phyloP scores from a whole-genome alignment of 2,329 filamentous ascomycete genomes.

The Pseudogymnoascus sp. region DNA sequence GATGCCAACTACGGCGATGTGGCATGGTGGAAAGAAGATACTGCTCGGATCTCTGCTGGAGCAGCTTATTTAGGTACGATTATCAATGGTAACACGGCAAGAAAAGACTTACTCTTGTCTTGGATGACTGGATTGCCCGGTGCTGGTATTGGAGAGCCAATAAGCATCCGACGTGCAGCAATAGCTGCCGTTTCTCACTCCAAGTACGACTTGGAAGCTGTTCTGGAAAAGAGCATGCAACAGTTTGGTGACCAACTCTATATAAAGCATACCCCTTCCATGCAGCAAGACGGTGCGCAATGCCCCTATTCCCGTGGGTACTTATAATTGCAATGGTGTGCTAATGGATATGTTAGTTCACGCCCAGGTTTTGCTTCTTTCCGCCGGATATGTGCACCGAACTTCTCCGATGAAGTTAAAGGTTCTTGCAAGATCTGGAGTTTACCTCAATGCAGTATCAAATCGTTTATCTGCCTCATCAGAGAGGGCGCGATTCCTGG shows the following conservation, averaged over 20 bases:
- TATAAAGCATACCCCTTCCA: slow-evolving; percentile 73
- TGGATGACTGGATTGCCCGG: slow-evolving; percentile 61
- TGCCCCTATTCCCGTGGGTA: background rate
- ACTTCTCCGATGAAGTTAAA: slow-evolving; percentile 57
- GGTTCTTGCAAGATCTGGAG: slow-evolving; percentile 60
- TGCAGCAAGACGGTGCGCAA: slow-evolving; percentile 74
- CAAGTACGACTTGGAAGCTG: slow-evolving; percentile 42
- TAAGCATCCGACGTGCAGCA: slow-evolving; percentile 60
- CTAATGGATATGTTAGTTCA: slow-evolving; percentile 50
- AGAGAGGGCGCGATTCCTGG: slow-evolving; percentile 67
- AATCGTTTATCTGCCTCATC: slow-evolving; percentile 77
- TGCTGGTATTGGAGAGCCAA: slow-evolving; percentile 54
- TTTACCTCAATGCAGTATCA: slow-evolving; percentile 72
- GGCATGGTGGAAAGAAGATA: slow-evolving; percentile 27
- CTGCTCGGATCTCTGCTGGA: slow-evolving; percentile 44
- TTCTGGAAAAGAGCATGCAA: slow-evolving; percentile 61
- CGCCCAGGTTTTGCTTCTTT: slow-evolving; percentile 69
- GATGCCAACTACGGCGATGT: slow-evolving; percentile 23
- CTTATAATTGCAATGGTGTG: slow-evolving; percentile 10
- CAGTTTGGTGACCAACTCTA: slow-evolving; percentile 82
- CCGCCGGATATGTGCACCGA: slow-evolving; percentile 67
- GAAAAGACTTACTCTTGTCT: slow-evolving; percentile 48
- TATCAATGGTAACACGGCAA: slow-evolving; percentile 38
- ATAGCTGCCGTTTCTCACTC: slow-evolving; percentile 49
- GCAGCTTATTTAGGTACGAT: slow-evolving; percentile 49